These are phyloP conservation scores for Vanderwaltozyma tropicalis DNA, from an alignment of 805 yeast genomes.

Conservation along the genomic window DNA sequence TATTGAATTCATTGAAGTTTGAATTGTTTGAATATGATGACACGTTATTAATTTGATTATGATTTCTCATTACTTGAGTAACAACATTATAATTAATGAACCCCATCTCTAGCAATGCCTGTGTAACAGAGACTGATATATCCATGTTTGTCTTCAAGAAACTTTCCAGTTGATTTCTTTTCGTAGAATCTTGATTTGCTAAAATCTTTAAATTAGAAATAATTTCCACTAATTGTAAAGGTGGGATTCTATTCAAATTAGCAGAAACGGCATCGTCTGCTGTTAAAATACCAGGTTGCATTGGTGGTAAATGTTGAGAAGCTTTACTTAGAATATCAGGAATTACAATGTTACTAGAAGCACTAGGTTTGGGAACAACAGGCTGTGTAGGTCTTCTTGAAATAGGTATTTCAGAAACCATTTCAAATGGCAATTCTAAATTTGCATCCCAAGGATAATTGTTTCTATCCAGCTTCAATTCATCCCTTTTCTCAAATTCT, in stretches of 20 bases:
- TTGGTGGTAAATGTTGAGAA: slow-evolving; percentile 43
- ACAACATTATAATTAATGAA: slow-evolving; percentile 60
- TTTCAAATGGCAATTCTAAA: slow-evolving; percentile 27
- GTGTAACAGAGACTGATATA: slow-evolving; percentile 59
- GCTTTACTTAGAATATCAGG: slow-evolving; percentile 46
- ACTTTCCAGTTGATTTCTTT: slow-evolving; percentile 39
- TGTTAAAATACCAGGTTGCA: slow-evolving; percentile 35
- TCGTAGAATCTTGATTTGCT: slow-evolving; percentile 38
- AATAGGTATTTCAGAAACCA: slow-evolving; percentile 27
- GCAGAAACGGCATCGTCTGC: slow-evolving; percentile 45
- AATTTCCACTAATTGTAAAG: slow-evolving; percentile 58
- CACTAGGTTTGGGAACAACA: slow-evolving; percentile 3
- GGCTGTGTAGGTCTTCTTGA: slow-evolving; percentile 20
- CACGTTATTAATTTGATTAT: neutral
- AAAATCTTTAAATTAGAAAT: slow-evolving; percentile 55
- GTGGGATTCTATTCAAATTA: slow-evolving; percentile 55
- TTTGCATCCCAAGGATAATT: slow-evolving; percentile 24
- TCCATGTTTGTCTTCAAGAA: slow-evolving; percentile 44
- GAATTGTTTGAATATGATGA: slow-evolving; percentile 1
- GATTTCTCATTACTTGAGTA: slow-evolving; percentile 36
- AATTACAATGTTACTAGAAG: slow-evolving; percentile 21
- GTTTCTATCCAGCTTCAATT: slow-evolving; percentile 15
- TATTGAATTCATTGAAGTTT: neutral
- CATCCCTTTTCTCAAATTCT: slow-evolving; percentile 4
- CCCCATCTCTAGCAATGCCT: slow-evolving; percentile 69